These are phyloP conservation scores for Geum urbanum DNA, from an alignment of 306 rosid genomes.

Conservation along the genomic window DNA sequence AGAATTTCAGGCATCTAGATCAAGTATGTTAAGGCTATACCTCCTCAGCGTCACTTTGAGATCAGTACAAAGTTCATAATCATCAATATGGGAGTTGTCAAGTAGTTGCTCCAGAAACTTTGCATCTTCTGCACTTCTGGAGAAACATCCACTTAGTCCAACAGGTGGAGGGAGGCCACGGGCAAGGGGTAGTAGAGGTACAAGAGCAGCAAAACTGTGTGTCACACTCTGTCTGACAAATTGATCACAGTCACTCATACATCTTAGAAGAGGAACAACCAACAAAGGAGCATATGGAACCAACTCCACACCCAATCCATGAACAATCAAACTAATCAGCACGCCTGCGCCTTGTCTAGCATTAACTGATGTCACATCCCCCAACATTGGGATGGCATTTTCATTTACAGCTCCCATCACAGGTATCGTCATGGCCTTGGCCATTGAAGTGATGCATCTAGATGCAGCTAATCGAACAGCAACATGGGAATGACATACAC, in stretches of 20 bases:
- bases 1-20: too few relatives aligned
- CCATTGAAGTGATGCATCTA: conserved; percentile 95
- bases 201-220: conserved; percentile 98
- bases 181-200: conserved; percentile 95
- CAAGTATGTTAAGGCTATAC: conserved; percentile 32
- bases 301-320: conserved; percentile 81
- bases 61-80: conserved; percentile 70
- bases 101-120: conserved; percentile 91
- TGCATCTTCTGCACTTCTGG: conserved; percentile 69
- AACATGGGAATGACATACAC: conserved; percentile 73
- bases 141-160: conserved; percentile 61
- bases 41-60: conserved; percentile 83
- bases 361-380: conserved; percentile 68
- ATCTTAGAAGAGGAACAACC: conserved; percentile 92
- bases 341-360: conserved; percentile 97
- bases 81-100: conserved; percentile 94
- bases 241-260: conserved; percentile 94
- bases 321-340: conserved; percentile 94
- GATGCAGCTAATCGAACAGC: conserved; percentile 97
- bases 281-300: conserved; percentile 86
- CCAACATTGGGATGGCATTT: conserved; percentile 86
- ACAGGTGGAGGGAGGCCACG: conserved; percentile 89
- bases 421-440: conserved; percentile 70
- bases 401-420: conserved; percentile 84
- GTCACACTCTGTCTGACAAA: conserved; percentile 97